Conservation (phyloP, 441 rosid species). For the Syzygium syzygioides region DNA sequence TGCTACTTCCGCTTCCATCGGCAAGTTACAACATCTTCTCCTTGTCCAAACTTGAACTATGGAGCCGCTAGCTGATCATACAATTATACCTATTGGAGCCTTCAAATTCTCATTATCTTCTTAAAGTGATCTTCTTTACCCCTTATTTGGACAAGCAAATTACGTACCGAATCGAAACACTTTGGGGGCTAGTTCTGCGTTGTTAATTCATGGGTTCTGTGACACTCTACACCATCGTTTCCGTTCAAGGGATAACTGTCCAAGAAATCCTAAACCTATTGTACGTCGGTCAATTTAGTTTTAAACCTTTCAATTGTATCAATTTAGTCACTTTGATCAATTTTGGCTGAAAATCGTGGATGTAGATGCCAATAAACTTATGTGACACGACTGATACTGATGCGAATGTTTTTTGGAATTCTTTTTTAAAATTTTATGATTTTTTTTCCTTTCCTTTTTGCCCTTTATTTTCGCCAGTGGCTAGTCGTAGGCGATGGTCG, state of each 20-base stretch:
- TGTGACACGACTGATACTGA: rapidly evolving
- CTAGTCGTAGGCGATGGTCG: neutral
- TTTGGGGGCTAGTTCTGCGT: neutral
- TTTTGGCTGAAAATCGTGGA: neutral
- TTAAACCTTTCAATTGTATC: neutral
- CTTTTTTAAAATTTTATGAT: neutral
- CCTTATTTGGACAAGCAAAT: neutral
- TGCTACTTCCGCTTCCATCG: too few species aligned
- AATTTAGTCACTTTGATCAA: neutral
- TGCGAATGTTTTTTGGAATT: neutral
- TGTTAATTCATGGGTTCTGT: neutral
- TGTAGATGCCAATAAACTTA: rapidly evolving
- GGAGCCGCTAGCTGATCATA: too few species aligned
- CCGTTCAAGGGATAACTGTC: neutral
- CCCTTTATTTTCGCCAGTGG: neutral
- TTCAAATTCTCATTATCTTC: neutral
- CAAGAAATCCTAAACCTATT: neutral
- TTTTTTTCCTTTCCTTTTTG: neutral
- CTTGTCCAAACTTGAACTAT: too few species aligned
- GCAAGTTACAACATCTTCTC: too few species aligned
- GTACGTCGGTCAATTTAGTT: rapidly evolving
- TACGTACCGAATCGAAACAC: neutral
- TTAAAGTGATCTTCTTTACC: neutral
- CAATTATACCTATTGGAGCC: neutral
- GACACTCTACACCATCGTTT: neutral